Base-by-base conservation (phyloP, 768 basidiomycete species). In the Boletus pseudopeckii region DNA sequence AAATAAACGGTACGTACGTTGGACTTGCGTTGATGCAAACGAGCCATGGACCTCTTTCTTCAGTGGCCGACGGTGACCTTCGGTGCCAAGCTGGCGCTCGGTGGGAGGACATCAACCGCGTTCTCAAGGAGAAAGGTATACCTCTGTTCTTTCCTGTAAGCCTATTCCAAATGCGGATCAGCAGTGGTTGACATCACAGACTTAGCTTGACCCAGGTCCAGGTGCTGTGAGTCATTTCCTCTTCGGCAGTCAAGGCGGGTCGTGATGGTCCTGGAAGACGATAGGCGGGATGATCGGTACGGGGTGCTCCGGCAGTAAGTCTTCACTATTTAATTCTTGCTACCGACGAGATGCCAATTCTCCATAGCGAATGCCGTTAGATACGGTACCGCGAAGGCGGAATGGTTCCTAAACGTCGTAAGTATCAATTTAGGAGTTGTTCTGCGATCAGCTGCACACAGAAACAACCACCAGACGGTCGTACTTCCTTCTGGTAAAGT, bases 251-350 rank as follows among this genome's bases (percentile, higher is more conserved):
- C 40, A 45, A 15, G 38, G 38, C 34, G 24, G 14, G 44, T 53
- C 48, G 42, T 61, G 54, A 63, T 61, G 17, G 34, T 28, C 34
- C 55, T 43, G 33, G 37, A 62, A 88, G 76, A 90, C 90, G 14
- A 90, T 92, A 56, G 92, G 91, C 11, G 90, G 92, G 7, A 93
- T 92, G 90, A 84, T 90, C 47, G 85, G 85, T 9, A 94, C 91
- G 2, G 90, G 90, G 9, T 93, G 90, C 63, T 86, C 83, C 45
- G 91, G 90, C 48, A 92, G 91, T 80, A 71, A 78, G 81, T 77
- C 61, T 36, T 49, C 22, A 40, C 22, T 28, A 5, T 17, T 41
- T 18, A 26, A 0, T 11, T 26, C 17, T 30, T 30, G 47, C 18
- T 53, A 9, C 14, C 17, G 17, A 22, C 2, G 28, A 26, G 40